phyloP scores from a whole-genome alignment of 768 basidiomycete species.

The Boletus sp. region DNA sequence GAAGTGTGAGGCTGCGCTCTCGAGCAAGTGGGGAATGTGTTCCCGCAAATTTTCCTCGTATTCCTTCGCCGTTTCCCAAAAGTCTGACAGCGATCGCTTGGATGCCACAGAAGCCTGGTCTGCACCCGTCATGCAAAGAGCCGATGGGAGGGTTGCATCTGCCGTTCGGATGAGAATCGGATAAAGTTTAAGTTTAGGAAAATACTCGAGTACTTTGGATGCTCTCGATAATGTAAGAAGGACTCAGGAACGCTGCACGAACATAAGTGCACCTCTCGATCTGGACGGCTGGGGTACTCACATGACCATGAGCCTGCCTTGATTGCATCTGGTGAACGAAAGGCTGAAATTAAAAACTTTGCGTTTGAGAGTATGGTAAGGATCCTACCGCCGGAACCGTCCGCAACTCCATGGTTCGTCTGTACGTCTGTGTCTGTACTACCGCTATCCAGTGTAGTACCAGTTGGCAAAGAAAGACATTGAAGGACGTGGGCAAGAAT shows the following conservation, averaged over 20 bases:
- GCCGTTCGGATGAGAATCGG: background rate
- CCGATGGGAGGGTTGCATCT: background rate
- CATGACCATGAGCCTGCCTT: background rate
- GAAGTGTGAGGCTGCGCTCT: background rate
- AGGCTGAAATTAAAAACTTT: background rate
- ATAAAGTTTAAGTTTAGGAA: background rate
- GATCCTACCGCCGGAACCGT: background rate
- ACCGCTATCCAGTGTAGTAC: background rate
- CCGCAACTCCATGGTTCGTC: background rate
- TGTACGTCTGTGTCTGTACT: too few species aligned
- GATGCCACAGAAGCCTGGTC: background rate
- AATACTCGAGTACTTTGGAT: background rate
- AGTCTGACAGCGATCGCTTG: background rate
- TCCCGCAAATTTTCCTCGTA: background rate
- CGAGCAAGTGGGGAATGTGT: conserved; percentile 7
- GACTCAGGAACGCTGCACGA: background rate
- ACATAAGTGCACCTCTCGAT: background rate
- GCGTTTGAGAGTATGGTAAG: background rate
- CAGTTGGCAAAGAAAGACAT: background rate
- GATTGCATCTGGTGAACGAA: background rate
- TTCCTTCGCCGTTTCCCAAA: conserved; percentile 11
- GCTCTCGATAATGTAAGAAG: background rate
- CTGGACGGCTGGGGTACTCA: background rate
- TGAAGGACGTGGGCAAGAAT: background rate
- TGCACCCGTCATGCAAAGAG: background rate